phyloP scores from a whole-genome alignment of 2,329 filamentous ascomycete genomes.

The Talaromyces sp. region DNA sequence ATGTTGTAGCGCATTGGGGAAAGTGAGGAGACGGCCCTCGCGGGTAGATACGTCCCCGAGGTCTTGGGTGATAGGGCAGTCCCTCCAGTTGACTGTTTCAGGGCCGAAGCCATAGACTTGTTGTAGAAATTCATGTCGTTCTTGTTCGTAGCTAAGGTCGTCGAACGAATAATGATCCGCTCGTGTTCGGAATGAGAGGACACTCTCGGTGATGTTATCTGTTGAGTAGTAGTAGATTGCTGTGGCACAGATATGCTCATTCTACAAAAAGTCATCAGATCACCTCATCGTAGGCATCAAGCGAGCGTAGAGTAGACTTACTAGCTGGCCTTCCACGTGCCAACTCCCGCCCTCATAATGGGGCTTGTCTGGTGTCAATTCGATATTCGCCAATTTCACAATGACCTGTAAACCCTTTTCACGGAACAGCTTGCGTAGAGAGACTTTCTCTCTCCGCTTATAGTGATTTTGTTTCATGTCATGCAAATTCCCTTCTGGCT shows the following conservation, averaged over 20 bases:
- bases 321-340: conserved; percentile 46
- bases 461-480: not conserved
- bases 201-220: conserved; percentile 56
- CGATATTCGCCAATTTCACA: conserved; percentile 59
- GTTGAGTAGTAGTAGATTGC: conserved; percentile 62
- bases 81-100: not conserved
- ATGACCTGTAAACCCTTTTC: conserved; percentile 57
- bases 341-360: conserved; percentile 45
- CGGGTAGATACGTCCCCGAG: conserved; percentile 22
- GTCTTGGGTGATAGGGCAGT: conserved; percentile 25
- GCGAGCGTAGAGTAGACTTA: not conserved
- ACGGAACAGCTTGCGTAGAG: conserved; percentile 32
- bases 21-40: conserved; percentile 26
- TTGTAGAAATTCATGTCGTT: conserved; percentile 28
- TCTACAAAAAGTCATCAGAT: conserved; percentile 32
- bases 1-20: conserved; percentile 47
- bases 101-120: conserved; percentile 26
- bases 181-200: conserved; percentile 50
- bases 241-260: conserved; percentile 62
- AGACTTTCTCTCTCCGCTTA: conserved; percentile 13
- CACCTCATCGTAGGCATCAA: too few relatives aligned
- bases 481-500: conserved; percentile 17
- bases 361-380: conserved; percentile 57
- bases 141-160: conserved; percentile 22
- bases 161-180: not conserved